Conservation (phyloP, 306 rosid species). For the Erythrophleum fordii region DNA sequence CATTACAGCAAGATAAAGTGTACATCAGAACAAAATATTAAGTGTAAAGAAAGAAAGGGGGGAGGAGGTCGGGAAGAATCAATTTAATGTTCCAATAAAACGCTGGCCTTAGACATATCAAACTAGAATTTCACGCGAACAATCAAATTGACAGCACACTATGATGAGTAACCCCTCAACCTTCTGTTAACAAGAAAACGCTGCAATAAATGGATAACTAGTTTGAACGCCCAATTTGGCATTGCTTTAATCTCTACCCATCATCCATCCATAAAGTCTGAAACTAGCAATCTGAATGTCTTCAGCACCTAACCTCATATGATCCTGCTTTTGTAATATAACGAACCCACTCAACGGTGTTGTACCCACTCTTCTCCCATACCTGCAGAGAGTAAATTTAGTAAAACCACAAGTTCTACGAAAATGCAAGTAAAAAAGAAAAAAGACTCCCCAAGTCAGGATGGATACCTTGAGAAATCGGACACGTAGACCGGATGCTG, state of each 20-base stretch:
- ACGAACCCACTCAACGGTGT: slow-evolving; percentile 99
- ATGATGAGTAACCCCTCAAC: slow-evolving; percentile 20
- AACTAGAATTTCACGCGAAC: slow-evolving; percentile 31
- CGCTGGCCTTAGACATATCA: slow-evolving; percentile 27
- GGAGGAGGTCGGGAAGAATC: not conserved
- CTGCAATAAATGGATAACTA: not conserved
- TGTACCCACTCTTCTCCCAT: slow-evolving; percentile 99
- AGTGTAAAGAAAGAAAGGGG: not conserved
- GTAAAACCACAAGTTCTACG: not conserved
- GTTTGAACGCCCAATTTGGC: slow-evolving; percentile 14
- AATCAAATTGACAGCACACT: slow-evolving; percentile 34
- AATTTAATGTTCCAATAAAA: slow-evolving; percentile 31
- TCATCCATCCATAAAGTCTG: not conserved
- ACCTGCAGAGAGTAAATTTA: slow-evolving; percentile 59
- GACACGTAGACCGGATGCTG: slow-evolving; percentile 95
- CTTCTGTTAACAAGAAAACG: slow-evolving; percentile 18
- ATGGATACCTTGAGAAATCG: slow-evolving; percentile 87
- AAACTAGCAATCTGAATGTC: slow-evolving; percentile 32
- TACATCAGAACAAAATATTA: slow-evolving; percentile 25
- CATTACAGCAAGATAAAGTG: slow-evolving; percentile 30
- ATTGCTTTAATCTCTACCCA: slow-evolving; percentile 33
- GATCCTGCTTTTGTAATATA: slow-evolving; percentile 96
- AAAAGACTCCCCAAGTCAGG: not conserved
- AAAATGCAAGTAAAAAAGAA: not conserved
- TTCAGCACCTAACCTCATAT: slow-evolving; percentile 89